Evolutionary conservation across 2,329 filamentous ascomycete genomes (phyloP), one percentile per base, ranked within the genome.

Genomic region (Rhinocladiella mackenziei): DNA sequence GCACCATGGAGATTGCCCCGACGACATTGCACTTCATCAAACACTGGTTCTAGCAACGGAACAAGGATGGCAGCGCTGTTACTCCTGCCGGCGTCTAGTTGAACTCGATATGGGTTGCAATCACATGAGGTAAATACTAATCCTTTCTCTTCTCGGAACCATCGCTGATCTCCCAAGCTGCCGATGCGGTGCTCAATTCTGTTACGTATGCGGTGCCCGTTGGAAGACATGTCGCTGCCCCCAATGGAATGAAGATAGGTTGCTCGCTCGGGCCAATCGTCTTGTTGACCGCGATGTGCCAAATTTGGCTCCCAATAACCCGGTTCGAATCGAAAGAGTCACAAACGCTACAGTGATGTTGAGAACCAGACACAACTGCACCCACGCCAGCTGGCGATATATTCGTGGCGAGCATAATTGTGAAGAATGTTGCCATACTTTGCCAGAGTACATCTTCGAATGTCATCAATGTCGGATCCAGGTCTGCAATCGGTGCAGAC

Each of bases 31-130:
- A 13, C 33, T 55, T n/a, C 51, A 61, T 31, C 56, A 56, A 11
- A 36, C 62, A n/a, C 67, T 87, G 3, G 74, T 78, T 38, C 72
- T 83, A 46, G 82, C 81, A 5, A 78, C 80, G 54, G 71, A 80
- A 18, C 72, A 81, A 39, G 83, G 84, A 17, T 89, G 83, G 82
- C 82, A 86, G 62, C 73, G 79, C 34, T 95, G 87, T 62, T 82
- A 81, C 60, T 80, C 73, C 51, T 94, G 89, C 66, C 78, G 76
- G 52, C 72, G 77, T 28, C 74, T 65, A 10, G 52, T 65, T 11
- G 62, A 65, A 43, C 45, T 66, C 11, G 42, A 39, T 5, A 40
- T 39, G 4, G 64, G 61, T 3, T 65, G 63, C 47, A 60, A 62
- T 32, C 61, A 65, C 41, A 65, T 66, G 37, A 60, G 51, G 61